These are phyloP conservation scores for Calonectria hongkongensis DNA, from an alignment of 2,329 filamentous ascomycete species.

Conservation along the genomic window DNA sequence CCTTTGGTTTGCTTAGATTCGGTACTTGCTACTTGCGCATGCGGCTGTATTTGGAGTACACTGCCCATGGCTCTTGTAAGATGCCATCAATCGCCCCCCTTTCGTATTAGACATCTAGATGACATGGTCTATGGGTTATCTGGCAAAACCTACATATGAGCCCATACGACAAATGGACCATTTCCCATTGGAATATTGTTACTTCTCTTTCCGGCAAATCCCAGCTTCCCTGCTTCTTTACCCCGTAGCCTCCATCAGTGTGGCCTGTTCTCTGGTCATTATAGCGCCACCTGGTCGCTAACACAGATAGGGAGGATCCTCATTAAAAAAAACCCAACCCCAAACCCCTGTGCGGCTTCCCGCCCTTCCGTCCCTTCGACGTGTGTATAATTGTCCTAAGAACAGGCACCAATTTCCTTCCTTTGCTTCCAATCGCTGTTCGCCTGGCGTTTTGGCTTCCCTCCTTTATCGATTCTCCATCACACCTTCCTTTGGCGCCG, in stretches of 20 bases:
- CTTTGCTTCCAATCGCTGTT: conserved; percentile 39
- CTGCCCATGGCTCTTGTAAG: neutral
- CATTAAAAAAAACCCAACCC: conserved; percentile 55
- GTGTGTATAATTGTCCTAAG: conserved; percentile 32
- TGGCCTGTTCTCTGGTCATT: conserved; percentile 55
- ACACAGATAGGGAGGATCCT: conserved; percentile 56
- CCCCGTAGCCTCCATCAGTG: conserved; percentile 39
- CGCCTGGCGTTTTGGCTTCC: conserved; percentile 15
- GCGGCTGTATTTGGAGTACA: neutral
- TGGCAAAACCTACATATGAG: conserved; percentile 29
- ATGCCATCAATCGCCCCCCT: conserved; percentile 10
- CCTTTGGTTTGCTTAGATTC: neutral
- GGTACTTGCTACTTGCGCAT: neutral
- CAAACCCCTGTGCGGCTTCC: conserved; percentile 51
- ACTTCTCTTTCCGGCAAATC: conserved; percentile 42
- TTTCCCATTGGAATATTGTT: conserved; percentile 44
- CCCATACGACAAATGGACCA: conserved; percentile 35
- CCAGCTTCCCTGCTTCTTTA: conserved; percentile 37
- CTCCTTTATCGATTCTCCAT: conserved; percentile 21
- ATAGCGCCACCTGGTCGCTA: conserved; percentile 54
- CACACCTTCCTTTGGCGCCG: conserved; percentile 23
- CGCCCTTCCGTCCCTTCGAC: conserved; percentile 39
- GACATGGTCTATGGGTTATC: conserved; percentile 15
- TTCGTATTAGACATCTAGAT: neutral
- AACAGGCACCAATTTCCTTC: conserved; percentile 20